Evolutionary conservation across 2,329 filamentous ascomycete genomes (phyloP).

Genomic region (Penicillium sp.): DNA sequence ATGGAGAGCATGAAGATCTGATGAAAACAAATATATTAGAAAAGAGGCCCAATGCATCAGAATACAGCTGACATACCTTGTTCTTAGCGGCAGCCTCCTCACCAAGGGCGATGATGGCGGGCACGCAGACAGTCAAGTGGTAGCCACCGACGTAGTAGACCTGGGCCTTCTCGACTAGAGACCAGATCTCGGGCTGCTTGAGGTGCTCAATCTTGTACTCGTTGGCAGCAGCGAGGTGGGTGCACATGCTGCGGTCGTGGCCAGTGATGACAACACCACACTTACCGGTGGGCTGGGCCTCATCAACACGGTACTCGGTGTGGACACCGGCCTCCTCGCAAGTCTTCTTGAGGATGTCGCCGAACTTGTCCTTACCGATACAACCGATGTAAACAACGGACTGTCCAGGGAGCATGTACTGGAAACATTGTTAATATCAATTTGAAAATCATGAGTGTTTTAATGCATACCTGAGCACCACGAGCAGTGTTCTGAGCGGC

Average conservation of each 20-base stretch:
- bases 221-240: slow-evolving; percentile 93
- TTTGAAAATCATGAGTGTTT: background rate
- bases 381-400: slow-evolving; percentile 92
- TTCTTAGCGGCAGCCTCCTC: slow-evolving; percentile 84
- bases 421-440: slow-evolving; percentile 15
- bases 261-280: slow-evolving; percentile 97
- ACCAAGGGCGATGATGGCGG: slow-evolving; percentile 83
- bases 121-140: slow-evolving; percentile 94
- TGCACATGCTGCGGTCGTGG: slow-evolving; percentile 91
- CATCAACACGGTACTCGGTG: slow-evolving; percentile 92
- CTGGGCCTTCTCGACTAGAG: slow-evolving; percentile 81
- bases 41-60: background rate
- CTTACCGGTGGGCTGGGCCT: slow-evolving; percentile 78
- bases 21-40: slow-evolving; percentile 2
- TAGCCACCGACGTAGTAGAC: slow-evolving; percentile 93
- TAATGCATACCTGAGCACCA: slow-evolving; percentile 67
- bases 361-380: slow-evolving; percentile 94
- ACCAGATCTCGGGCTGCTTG: slow-evolving; percentile 88
- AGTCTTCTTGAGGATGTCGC: slow-evolving; percentile 80
- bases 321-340: slow-evolving; percentile 84
- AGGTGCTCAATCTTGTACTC: slow-evolving; percentile 94
- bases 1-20: slow-evolving; percentile 81
- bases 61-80: slow-evolving; percentile 57
- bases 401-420: slow-evolving; percentile 87
- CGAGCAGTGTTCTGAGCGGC: slow-evolving; percentile 97